Conservation (phyloP, 495 filamentous ascomycete species). For the Hypoxylon lienhwacheense region DNA sequence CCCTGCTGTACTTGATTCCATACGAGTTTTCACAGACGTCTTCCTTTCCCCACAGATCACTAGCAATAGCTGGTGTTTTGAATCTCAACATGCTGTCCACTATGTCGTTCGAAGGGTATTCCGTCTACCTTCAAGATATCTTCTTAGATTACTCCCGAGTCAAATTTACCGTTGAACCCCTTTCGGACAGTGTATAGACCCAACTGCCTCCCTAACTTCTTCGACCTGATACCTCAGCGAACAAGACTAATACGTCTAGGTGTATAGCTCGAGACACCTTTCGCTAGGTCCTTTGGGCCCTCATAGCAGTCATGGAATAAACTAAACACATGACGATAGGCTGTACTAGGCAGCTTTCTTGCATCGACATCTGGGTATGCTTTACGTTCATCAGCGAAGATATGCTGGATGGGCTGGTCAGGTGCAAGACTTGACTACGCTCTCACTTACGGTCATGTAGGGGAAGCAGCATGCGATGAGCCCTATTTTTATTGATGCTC, state of each 20-base stretch:
- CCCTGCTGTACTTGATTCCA: too few relatives aligned
- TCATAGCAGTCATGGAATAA: constrained; percentile 32
- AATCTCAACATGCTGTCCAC: constrained; percentile 15
- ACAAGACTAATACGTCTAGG: constrained; percentile 32
- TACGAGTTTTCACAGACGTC: too few relatives aligned
- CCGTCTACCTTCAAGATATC: constrained; percentile 32
- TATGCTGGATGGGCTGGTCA: constrained; percentile 43
- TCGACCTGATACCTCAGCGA: constrained; percentile 30
- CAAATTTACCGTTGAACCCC: constrained; percentile 38
- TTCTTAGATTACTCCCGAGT: constrained; percentile 36
- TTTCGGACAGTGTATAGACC: too few relatives aligned
- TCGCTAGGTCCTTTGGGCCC: constrained; percentile 33
- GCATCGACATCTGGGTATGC: constrained; percentile 36
- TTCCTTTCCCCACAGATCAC: too few relatives aligned
- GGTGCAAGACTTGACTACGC: constrained; percentile 36
- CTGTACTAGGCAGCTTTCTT: constrained; percentile 36
- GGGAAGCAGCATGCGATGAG: constrained; percentile 42
- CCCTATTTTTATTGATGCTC: constrained; percentile 35
- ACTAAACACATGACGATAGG: constrained; percentile 41
- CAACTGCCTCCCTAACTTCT: constrained; percentile 38
- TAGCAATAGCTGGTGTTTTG: constrained; percentile 11
- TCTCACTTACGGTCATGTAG: constrained; percentile 39
- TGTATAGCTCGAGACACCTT: constrained; percentile 30
- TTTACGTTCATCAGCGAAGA: constrained; percentile 37
- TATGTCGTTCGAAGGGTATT: constrained; percentile 6